phyloP scores from a whole-genome alignment of 306 rosid genomes.

The Trifolium dubium region DNA sequence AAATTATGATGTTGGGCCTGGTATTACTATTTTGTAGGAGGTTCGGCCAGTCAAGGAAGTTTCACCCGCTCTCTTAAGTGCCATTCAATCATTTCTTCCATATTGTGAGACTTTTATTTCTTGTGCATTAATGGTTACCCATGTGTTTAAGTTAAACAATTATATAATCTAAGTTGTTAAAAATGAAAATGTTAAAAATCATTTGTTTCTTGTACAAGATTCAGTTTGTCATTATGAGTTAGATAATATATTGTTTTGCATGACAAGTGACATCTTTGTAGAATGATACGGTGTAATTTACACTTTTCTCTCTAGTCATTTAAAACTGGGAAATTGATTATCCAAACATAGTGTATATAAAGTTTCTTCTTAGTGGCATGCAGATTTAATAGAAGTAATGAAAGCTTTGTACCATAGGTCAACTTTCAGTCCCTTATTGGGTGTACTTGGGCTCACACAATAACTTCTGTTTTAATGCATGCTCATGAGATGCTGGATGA shows the following conservation, averaged over 20 bases:
- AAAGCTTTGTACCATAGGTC: neutral
- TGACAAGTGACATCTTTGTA: neutral
- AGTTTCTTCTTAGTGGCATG: constrained; percentile 2
- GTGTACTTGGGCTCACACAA: neutral
- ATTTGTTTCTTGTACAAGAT: neutral
- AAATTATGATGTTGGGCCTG: constrained; percentile 22
- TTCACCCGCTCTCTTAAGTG: constrained; percentile 80
- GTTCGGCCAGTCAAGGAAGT: constrained; percentile 92
- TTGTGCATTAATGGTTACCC: constrained; percentile 22
- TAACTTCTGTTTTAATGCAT: neutral
- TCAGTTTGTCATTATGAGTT: neutral
- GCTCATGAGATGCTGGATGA: neutral
- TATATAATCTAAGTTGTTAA: neutral
- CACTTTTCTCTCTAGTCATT: neutral
- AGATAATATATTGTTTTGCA: neutral
- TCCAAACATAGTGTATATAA: neutral
- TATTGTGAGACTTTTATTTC: constrained; percentile 69
- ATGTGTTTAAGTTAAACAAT: constrained; percentile 10
- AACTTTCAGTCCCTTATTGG: neutral
- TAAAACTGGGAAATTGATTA: neutral
- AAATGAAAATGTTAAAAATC: constrained; percentile 20
- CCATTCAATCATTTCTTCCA: constrained; percentile 89
- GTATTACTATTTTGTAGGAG: constrained; percentile 63
- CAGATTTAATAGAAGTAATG: neutral
- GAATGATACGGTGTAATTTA: neutral